Evolutionary conservation across 495 filamentous ascomycete species (phyloP), one percentile per base, ranked within the genome.

Genomic region (Lophiostoma macrostomum): DNA sequence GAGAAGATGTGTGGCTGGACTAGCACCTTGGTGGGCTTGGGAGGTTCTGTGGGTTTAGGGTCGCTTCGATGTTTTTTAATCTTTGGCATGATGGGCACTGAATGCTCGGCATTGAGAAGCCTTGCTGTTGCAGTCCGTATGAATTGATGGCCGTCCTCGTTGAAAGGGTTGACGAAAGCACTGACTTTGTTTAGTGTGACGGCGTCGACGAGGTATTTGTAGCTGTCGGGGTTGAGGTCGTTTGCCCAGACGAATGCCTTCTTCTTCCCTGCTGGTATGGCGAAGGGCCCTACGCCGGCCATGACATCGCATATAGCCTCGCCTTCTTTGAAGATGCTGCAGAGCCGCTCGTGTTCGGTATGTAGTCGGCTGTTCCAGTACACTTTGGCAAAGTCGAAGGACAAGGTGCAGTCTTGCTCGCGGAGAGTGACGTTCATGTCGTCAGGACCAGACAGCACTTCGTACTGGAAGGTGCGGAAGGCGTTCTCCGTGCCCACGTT

Each of bases 281-380:
- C 91, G 67, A 99, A 99, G 1, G 93, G 93, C 1, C 93, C 93
- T 35, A 99, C 87, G 27, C 93, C 93, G 7, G 91, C 91, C 93
- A 99, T 99, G 53, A 96, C 87, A 68, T 99, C 93, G 73, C 85
- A 89, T 6, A 97, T 87, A 20, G 90, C 90, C 58, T 96, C 88
- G 19, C 93, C 89, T 0, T 81, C 78, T 32, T 79, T 71, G 73
- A 97, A 98, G 46, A 85, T 73, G 37, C 80, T 72, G 50, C 94
- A 80, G 8, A 99, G 72, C 1, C 93, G 77, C 37, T 81, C 79
- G 66, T 99, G 93, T 68, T 99, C 93, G 10, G 83, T 86, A 52
- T 91, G 82, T 10, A 99, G 76, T 50, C 91, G 80, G 57, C 80
- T 87, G 70, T 99, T 99, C 93, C 93, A 99, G 73, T 97, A 99